Percentiles rank a stretch among this genome's conserved stretches.
These are phyloP conservation scores for Hemileccinum impolitum DNA, from an alignment of 768 basidiomycete genomes.

Conservation along the genomic window DNA sequence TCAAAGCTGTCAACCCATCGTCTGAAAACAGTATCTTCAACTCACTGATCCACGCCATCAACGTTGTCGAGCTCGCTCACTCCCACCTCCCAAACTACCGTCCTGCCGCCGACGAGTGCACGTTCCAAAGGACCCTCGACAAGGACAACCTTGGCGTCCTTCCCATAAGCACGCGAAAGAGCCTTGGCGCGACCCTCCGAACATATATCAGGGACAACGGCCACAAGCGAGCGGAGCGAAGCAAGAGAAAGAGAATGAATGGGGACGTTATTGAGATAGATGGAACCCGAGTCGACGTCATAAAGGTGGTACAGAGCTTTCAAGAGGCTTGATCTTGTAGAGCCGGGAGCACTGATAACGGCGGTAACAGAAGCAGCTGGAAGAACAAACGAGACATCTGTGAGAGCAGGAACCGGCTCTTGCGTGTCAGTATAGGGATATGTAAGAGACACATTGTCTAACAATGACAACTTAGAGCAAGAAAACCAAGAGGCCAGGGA, in stretches of 20 bases:
- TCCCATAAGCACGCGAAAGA: constrained; percentile 23
- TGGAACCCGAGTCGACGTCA: constrained; percentile 76
- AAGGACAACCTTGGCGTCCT: constrained; percentile 25
- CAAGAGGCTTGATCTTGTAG: constrained; percentile 80
- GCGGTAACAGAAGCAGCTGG: constrained; percentile 87
- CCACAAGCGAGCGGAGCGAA: constrained; percentile 76
- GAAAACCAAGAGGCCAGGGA: background rate
- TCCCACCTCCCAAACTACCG: constrained; percentile 29
- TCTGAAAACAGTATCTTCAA: background rate
- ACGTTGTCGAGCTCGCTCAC: constrained; percentile 38
- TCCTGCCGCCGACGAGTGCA: constrained; percentile 14
- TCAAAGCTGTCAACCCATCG: background rate
- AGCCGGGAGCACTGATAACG: constrained; percentile 79
- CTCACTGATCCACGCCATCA: constrained; percentile 60
- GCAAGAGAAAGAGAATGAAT: constrained; percentile 84
- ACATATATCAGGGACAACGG: constrained; percentile 85
- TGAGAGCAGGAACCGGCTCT: constrained; percentile 53
- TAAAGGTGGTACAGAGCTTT: constrained; percentile 93
- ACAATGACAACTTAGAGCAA: background rate
- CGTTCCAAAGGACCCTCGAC: constrained; percentile 25
- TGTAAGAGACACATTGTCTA: constrained; percentile 84
- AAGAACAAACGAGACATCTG: constrained; percentile 82
- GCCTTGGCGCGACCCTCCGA: constrained; percentile 21
- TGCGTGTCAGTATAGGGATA: constrained; percentile 60
- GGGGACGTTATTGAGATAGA: constrained; percentile 83